Base-by-base conservation (phyloP, 169 alveolate species). In the Cryptosporidium parvum region DNA sequence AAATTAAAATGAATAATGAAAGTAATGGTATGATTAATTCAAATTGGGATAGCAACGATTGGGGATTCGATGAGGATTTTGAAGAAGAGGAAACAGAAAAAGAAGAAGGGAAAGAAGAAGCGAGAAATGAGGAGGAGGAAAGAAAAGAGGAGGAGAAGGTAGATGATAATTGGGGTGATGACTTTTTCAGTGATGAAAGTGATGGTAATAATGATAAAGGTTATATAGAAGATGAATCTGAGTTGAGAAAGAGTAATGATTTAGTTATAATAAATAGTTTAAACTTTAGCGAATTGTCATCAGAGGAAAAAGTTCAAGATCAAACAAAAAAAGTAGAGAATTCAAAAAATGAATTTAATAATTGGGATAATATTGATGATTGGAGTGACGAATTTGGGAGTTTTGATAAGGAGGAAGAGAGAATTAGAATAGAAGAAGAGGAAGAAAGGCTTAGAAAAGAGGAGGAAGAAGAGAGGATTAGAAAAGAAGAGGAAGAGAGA, bases 61-160 rank as follows among this genome's bases (percentile, higher is more conserved):
- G 85, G 85, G 85, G 44, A 70, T 69, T 29, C 3, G 75, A 68
- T 2, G 75, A 68, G 4, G 35, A 42, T 1, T 23, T 31, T 7
- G 48, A 69, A 8, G 58, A 69, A 9, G 59, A 42, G 48, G 39
- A 37, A 21, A n/a, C 3, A 31, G 35, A 31, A 31, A 31, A 31
- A 31, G 35, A 31, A 31, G 33, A 31, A 31, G 35, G 35, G 35
- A 3, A 31, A 31, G 35, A 31, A 31, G 3, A 31, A 35, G 5
- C 7, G 75, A 69, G 1, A 16, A 39, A 16, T 4, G 62, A 42
- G 23, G n/a, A 69, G 18, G 29, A 69, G 14, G 51, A 37, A 16
- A 39, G 6, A 5, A 9, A 23, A 18, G 80, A 37, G 39, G 80
- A 48, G 21, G 56, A 2, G 56, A 14, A 69, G 6, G 1, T 18